Conservation (phyloP, 352 stramenopile genomes). For the Pythium aquatile region DNA sequence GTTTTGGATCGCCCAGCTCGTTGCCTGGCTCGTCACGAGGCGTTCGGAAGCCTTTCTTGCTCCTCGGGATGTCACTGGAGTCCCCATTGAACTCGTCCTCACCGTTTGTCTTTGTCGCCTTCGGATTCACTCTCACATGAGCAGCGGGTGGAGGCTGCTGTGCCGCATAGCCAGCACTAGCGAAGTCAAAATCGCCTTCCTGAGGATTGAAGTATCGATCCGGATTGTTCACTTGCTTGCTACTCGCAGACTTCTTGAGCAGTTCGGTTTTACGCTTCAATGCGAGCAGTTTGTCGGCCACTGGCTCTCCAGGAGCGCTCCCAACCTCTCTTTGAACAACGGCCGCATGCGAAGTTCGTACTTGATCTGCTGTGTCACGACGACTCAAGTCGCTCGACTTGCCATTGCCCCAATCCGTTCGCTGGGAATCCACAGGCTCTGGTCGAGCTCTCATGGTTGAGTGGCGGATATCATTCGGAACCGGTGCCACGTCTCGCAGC, state of each 20-base stretch:
- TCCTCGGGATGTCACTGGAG: background rate
- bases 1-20: background rate
- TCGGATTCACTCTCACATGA: background rate
- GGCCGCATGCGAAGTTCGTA: background rate
- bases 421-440: background rate
- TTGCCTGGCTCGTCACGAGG: background rate
- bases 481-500: background rate
- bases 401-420: no score
- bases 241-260: slow-evolving; percentile 43
- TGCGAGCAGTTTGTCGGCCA: slow-evolving; percentile 48
- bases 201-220: slow-evolving; percentile 25
- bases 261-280: slow-evolving; percentile 64
- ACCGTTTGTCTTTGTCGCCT: background rate
- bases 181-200: slow-evolving; percentile 23
- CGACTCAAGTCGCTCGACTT: background rate
- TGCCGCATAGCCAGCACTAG: slow-evolving; percentile 15
- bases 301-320: slow-evolving; percentile 29
- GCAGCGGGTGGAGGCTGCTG: slow-evolving; percentile 11
- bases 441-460: background rate
- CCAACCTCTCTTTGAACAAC: slow-evolving; percentile 10
- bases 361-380: background rate
- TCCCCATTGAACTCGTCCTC: background rate
- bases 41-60: background rate
- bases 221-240: slow-evolving; percentile 30
- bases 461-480: background rate